phyloP scores from a whole-genome alignment of 2,329 filamentous ascomycete genomes.

The Fusarium sp. region DNA sequence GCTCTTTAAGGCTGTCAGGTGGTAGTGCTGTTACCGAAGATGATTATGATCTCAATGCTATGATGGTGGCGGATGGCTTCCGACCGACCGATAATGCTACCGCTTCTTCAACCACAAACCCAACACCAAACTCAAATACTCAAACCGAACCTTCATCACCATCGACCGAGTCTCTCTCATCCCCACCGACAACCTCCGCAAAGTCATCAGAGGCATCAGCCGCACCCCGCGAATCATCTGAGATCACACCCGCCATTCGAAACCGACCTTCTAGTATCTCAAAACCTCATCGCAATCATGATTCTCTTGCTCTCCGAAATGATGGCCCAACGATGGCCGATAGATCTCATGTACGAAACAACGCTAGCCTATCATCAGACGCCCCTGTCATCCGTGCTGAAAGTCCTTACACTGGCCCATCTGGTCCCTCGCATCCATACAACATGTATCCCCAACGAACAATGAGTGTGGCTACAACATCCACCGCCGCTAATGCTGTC shows the following conservation, averaged over 20 bases:
- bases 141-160: slow-evolving; percentile 19
- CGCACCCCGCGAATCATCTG: slow-evolving; percentile 31
- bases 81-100: slow-evolving; percentile 53
- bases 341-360: slow-evolving; percentile 32
- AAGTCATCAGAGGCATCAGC: slow-evolving; percentile 28
- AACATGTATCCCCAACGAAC: slow-evolving; percentile 82
- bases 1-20: slow-evolving; percentile 56
- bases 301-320: slow-evolving; percentile 65
- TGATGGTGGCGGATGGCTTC: slow-evolving; percentile 67
- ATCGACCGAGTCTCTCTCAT: slow-evolving; percentile 33
- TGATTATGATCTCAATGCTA: slow-evolving; percentile 63
- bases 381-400: slow-evolving; percentile 61
- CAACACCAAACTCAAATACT: slow-evolving; percentile 43
- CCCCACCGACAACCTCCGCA: slow-evolving; percentile 3
- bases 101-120: slow-evolving; percentile 9
- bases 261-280: slow-evolving; percentile 66
- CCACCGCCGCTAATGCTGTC: slow-evolving; percentile 69
- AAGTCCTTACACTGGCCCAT: slow-evolving; percentile 76
- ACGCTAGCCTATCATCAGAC: slow-evolving; percentile 53
- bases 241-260: slow-evolving; percentile 39
- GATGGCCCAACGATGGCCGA: slow-evolving; percentile 55
- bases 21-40: slow-evolving; percentile 51
- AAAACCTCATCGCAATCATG: slow-evolving; percentile 63
- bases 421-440: slow-evolving; percentile 85
- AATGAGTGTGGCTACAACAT: slow-evolving; percentile 78